These are phyloP conservation scores for Calocybe gangraenosa DNA, from an alignment of 768 basidiomycete species.

Conservation along the genomic window DNA sequence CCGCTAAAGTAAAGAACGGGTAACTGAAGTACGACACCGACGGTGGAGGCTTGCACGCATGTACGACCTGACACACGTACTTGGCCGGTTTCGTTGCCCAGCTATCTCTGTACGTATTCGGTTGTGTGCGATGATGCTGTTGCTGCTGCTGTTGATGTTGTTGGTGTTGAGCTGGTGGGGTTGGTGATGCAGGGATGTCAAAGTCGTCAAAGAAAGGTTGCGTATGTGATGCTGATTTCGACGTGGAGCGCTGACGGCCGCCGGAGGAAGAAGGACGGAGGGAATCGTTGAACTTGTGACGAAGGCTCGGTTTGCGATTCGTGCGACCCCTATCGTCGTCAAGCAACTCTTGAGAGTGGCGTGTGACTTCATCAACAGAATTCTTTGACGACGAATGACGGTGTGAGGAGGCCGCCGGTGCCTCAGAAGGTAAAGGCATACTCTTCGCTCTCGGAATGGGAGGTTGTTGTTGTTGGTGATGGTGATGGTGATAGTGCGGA, in stretches of 20 bases:
- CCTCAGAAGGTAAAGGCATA: conserved; percentile 35
- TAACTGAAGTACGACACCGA: conserved; percentile 66
- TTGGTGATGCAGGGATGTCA: conserved; percentile 14
- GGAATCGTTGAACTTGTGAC: conserved; percentile 23
- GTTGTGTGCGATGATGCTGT: conserved; percentile 13
- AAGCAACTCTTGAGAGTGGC: conserved; percentile 12
- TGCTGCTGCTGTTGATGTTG: conserved; percentile 7
- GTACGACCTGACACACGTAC: conserved; percentile 66
- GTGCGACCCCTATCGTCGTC: conserved; percentile 24
- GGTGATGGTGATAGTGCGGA: background rate
- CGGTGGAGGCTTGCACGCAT: conserved; percentile 60
- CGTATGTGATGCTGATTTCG: conserved; percentile 8
- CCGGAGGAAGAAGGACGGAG: conserved; percentile 16
- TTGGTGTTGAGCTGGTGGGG: conserved; percentile 11
- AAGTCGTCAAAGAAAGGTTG: conserved; percentile 24
- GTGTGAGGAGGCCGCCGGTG: conserved; percentile 12
- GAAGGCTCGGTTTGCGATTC: conserved; percentile 21
- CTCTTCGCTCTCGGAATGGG: conserved; percentile 44
- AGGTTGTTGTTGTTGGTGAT: conserved; percentile 1
- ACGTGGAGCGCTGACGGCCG: conserved; percentile 14
- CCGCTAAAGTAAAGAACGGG: conserved; percentile 71
- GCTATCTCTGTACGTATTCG: conserved; percentile 32
- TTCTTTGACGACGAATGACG: conserved; percentile 18
- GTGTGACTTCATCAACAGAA: conserved; percentile 11
- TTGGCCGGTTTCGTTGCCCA: conserved; percentile 47